A percentile compares a stretch with the other conserved stretches of the same genome.
Evolutionary conservation across 2,329 filamentous ascomycete genomes (phyloP).

Genomic region (Colletotrichum camelliae): DNA sequence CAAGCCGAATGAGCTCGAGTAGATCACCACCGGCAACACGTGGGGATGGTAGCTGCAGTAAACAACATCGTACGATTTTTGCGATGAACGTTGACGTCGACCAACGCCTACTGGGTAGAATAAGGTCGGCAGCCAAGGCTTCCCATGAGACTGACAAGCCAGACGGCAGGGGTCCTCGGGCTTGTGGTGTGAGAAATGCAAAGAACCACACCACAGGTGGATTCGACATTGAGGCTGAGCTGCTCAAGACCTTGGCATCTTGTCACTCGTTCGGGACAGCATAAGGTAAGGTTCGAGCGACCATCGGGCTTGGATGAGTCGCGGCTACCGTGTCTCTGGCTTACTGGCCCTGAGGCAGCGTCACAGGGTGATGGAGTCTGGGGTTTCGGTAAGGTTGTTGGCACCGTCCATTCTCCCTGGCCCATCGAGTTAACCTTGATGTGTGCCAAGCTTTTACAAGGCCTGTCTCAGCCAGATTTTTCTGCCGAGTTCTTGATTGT

Average conservation of each 20-base stretch:
- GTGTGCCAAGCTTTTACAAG: constrained; percentile 16
- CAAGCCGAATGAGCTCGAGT: constrained; percentile 10
- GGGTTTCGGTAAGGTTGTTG: constrained; percentile 7
- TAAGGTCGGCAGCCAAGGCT: neutral
- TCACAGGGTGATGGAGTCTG: neutral
- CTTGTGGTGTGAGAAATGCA: neutral
- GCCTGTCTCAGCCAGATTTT: constrained; percentile 14
- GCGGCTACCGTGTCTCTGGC: neutral
- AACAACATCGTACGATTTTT: constrained; percentile 24
- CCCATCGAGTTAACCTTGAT: constrained; percentile 2
- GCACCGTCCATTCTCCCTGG: neutral
- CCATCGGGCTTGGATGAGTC: neutral
- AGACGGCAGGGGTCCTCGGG: neutral
- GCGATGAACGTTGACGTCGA: constrained; percentile 14
- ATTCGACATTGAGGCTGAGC: constrained; percentile 14
- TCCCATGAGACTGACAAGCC: neutral
- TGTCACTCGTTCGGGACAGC: neutral
- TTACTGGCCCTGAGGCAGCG: neutral
- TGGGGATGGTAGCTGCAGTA: constrained; percentile 7
- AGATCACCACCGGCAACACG: constrained; percentile 15
- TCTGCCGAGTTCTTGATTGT: constrained; percentile 12
- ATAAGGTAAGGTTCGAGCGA: neutral
- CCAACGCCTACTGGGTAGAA: neutral
- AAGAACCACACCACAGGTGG: constrained; percentile 7
- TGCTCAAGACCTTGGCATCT: constrained; percentile 2